phyloP scores from a whole-genome alignment of 1,284 basidiomycete genomes.

The Mycena citricolor region DNA sequence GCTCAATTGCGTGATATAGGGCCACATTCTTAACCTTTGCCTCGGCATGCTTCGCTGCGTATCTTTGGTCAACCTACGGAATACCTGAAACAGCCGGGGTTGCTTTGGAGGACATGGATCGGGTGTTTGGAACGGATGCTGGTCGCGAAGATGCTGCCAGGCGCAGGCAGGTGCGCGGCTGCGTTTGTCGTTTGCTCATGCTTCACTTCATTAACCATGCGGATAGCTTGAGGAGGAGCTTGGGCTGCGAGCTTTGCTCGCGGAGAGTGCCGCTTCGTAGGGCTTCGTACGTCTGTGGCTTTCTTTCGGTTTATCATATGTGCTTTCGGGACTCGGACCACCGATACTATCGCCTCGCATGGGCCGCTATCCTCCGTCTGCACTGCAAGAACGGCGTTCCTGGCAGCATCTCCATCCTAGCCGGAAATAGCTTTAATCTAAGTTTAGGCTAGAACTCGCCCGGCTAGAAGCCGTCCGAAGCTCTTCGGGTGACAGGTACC shows the following conservation, averaged over 20 bases:
- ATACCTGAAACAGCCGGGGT: slow-evolving; percentile 79
- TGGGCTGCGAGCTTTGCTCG: slow-evolving; percentile 14
- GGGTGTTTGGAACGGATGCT: slow-evolving; percentile 58
- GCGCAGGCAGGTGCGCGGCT: slow-evolving; percentile 45
- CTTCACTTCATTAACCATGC: neutral
- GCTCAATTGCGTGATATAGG: slow-evolving; percentile 33
- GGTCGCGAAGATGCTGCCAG: slow-evolving; percentile 52
- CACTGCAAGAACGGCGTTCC: too few relatives aligned
- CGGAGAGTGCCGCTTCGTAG: too few relatives aligned
- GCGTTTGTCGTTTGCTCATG: neutral
- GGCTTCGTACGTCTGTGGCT: too few relatives aligned
- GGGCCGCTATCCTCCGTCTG: too few relatives aligned
- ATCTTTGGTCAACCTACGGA: slow-evolving; percentile 64
- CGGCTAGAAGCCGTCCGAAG: too few relatives aligned
- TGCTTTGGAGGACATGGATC: slow-evolving; percentile 76
- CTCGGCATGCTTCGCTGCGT: slow-evolving; percentile 59
- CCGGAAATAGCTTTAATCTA: too few relatives aligned
- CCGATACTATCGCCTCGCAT: too few relatives aligned
- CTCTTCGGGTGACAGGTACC: too few relatives aligned
- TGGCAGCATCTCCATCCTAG: too few relatives aligned
- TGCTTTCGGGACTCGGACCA: too few relatives aligned
- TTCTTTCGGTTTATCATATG: too few relatives aligned
- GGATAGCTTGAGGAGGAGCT: slow-evolving; percentile 28
- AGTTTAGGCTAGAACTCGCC: too few relatives aligned
- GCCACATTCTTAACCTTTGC: slow-evolving; percentile 71